These are phyloP conservation scores for Fragaria iinumae DNA, from an alignment of 306 rosid species.

Conservation along the genomic window DNA sequence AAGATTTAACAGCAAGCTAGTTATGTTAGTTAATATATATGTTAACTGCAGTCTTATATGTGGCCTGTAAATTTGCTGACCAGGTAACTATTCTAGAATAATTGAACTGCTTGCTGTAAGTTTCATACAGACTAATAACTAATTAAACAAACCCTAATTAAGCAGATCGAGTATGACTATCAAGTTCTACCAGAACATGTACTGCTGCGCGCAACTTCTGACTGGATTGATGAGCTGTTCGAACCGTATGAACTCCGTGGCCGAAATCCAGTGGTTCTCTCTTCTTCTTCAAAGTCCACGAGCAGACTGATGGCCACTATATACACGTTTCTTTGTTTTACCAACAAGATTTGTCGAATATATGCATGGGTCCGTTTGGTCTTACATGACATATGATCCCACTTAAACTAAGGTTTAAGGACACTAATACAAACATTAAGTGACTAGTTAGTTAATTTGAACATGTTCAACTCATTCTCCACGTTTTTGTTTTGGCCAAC, in stretches of 20 bases:
- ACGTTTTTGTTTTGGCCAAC: background rate
- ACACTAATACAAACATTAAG: background rate
- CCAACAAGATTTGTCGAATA: background rate
- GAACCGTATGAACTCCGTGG: background rate
- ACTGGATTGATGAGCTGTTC: background rate
- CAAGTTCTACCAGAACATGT: background rate
- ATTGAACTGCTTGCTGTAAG: background rate
- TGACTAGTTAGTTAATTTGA: background rate
- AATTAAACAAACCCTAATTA: background rate
- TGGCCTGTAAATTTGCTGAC: background rate
- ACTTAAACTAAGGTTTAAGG: background rate
- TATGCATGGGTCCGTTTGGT: background rate
- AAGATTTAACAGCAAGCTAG: too few species aligned
- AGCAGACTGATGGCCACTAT: background rate
- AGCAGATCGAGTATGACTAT: too few species aligned
- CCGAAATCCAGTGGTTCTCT: background rate
- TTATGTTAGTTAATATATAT: too few species aligned
- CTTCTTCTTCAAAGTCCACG: background rate
- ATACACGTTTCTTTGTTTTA: background rate
- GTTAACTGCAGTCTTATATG: too few species aligned
- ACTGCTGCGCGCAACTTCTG: background rate
- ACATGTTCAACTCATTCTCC: background rate
- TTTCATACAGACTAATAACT: background rate
- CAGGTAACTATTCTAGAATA: background rate
- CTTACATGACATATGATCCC: background rate